Base-by-base conservation (phyloP, 441 rosid species). In the Mallotus japonicus region DNA sequence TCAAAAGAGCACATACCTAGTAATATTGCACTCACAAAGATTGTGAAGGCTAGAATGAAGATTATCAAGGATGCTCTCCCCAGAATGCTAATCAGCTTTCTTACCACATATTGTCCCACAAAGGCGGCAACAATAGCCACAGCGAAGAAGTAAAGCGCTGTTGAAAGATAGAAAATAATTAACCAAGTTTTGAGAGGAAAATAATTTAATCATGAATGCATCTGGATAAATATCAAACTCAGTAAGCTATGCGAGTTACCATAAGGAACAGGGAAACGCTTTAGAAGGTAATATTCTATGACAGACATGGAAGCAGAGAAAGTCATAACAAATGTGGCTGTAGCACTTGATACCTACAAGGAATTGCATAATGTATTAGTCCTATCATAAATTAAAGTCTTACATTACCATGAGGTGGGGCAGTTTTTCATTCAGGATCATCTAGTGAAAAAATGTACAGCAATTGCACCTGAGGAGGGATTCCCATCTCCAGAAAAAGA, bases 51-150 rank as follows among this genome's bases (percentile, higher is more conserved):
- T 15, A 89, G 78, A 77, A 85, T 82, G 81, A 87, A 89, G 78
- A 89, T 84, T 53, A 89, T 84, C n/a, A 86, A 28, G 53, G 94
- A 89, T 63, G 89, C 89, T 80, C 94, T 84, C 24, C 87, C 88
- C 2, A 89, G 59, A 37, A 89, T 56, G 24, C 64, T 67, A 63
- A 87, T 82, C 63, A 86, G 65, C 83, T 66, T 86, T 40, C 83
- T 75, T 6, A 89, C 87, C 10, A 87, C 75, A 69, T 76, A 74
- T 70, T 89, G 94, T 69, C 88, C 94, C 0, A 67, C 80, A 17
- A 89, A 62, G 34, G 89, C 94, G 37, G 94, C 86, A 44, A 84
- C 32, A 4, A 82, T 79, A 11, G 86, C 78, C 81, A 85, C 90
- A 2, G 49, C 84, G 62, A 81, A 74, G 6, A 87, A 73, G 81